These are phyloP conservation scores for Kernera saxatilis DNA, from an alignment of 345 rosid species.

Conservation along the genomic window DNA sequence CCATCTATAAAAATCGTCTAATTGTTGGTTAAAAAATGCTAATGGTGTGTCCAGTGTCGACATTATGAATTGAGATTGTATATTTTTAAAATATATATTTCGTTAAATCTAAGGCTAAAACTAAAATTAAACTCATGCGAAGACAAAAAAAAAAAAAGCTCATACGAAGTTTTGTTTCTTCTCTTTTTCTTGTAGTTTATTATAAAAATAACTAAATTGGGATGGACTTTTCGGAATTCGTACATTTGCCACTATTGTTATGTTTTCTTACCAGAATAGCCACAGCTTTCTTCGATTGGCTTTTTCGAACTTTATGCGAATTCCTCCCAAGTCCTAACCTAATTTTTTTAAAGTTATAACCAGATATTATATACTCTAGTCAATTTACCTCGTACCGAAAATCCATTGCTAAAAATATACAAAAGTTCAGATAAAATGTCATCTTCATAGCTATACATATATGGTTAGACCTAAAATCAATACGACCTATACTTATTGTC, in stretches of 20 bases:
- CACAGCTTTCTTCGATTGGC: background rate
- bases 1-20: background rate
- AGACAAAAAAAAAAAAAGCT: background rate
- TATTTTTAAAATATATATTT: background rate
- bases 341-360: background rate
- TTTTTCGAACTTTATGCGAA: background rate
- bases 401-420: background rate
- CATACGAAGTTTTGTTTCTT: background rate
- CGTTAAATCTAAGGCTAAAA: background rate
- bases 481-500: background rate
- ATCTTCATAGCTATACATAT: background rate
- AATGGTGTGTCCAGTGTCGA: slow-evolving; percentile 15
- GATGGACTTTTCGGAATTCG: background rate
- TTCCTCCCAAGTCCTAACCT: background rate
- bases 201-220: background rate
- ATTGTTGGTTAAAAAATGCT: slow-evolving; percentile 16
- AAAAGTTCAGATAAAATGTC: background rate
- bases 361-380: background rate
- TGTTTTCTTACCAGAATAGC: slow-evolving; percentile 18
- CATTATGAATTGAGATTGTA: background rate
- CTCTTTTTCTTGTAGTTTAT: background rate
- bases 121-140: background rate
- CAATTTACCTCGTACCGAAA: background rate
- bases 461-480: background rate
- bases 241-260: slow-evolving; percentile 13